A percentile compares a stretch with the other conserved stretches of the same genome.
Conservation (phyloP, 768 basidiomycete species). For the Tylopilus sp. region DNA sequence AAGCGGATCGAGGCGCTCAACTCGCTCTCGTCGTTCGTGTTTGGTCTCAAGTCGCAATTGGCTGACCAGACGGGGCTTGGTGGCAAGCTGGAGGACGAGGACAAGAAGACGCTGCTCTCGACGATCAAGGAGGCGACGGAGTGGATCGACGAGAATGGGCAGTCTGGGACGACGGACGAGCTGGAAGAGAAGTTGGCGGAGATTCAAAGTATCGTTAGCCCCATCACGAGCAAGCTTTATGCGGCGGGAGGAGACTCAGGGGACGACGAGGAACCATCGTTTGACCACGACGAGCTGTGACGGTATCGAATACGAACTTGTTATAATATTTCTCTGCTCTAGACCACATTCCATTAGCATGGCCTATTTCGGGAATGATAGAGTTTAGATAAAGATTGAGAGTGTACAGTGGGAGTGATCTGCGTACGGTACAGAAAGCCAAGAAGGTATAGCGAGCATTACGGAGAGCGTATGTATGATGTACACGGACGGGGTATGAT, state of each 20-base stretch:
- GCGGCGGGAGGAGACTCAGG: conserved; percentile 36
- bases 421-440: not conserved
- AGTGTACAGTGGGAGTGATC: too few species aligned
- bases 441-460: conserved; percentile 10
- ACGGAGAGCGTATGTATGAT: conserved; percentile 4
- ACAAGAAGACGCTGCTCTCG: conserved; percentile 79
- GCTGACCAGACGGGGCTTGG: conserved; percentile 87
- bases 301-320: conserved; percentile 1
- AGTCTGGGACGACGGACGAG: conserved; percentile 76
- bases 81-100: conserved; percentile 76
- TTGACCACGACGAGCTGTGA: conserved; percentile 55
- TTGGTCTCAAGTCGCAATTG: conserved; percentile 83
- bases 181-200: conserved; percentile 86
- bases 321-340: conserved; percentile 9
- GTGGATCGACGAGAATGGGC: conserved; percentile 87
- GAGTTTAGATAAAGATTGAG: not conserved
- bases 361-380: too few species aligned
- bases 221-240: conserved; percentile 85
- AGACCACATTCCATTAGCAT: too few species aligned
- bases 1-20: conserved; percentile 87
- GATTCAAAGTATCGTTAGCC: conserved; percentile 71
- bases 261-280: conserved; percentile 44
- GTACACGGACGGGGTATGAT: conserved; percentile 18
- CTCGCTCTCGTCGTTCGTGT: conserved; percentile 76
- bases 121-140: conserved; percentile 86